Conservation (phyloP, 2,329 filamentous ascomycete species). For the Calcarisporium arbuscula region DNA sequence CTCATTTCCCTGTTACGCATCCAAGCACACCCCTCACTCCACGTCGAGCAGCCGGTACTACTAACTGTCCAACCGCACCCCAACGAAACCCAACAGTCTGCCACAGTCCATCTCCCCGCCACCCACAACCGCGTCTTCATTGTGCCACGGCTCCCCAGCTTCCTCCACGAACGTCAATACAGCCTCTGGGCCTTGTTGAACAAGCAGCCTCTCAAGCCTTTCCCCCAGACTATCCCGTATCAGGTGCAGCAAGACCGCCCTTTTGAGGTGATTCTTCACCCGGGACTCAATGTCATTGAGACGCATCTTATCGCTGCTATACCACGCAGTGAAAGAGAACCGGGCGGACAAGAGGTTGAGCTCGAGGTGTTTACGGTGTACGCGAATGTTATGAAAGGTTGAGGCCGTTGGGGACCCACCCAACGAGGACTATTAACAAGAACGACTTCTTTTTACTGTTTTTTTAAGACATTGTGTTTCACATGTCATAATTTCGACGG, state of each 20-base stretch:
- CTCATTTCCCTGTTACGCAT: constrained; percentile 62
- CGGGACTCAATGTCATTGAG: constrained; percentile 72
- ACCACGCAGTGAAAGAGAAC: constrained; percentile 49
- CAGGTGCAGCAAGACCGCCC: constrained; percentile 56
- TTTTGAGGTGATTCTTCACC: constrained; percentile 66
- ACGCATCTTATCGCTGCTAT: constrained; percentile 71
- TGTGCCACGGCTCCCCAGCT: constrained; percentile 56
- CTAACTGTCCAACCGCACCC: constrained; percentile 60
- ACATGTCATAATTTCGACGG: constrained; percentile 1
- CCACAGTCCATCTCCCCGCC: constrained; percentile 63
- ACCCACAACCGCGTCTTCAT: constrained; percentile 68
- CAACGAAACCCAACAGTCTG: constrained; percentile 61
- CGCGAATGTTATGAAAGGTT: constrained; percentile 56
- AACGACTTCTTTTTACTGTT: too few relatives aligned
- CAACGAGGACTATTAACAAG: too few relatives aligned
- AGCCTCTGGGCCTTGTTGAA: constrained; percentile 71
- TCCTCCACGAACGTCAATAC: constrained; percentile 62
- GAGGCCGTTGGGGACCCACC: too few relatives aligned
- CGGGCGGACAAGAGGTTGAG: constrained; percentile 59
- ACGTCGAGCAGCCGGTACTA: constrained; percentile 53
- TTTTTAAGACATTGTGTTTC: neutral
- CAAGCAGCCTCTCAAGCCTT: constrained; percentile 50
- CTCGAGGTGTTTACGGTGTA: constrained; percentile 74
- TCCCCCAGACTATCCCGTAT: constrained; percentile 42
- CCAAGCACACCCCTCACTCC: constrained; percentile 61